Base-by-base conservation (phyloP, 2,329 filamentous ascomycete genomes). In the Fusarium burgessii region DNA sequence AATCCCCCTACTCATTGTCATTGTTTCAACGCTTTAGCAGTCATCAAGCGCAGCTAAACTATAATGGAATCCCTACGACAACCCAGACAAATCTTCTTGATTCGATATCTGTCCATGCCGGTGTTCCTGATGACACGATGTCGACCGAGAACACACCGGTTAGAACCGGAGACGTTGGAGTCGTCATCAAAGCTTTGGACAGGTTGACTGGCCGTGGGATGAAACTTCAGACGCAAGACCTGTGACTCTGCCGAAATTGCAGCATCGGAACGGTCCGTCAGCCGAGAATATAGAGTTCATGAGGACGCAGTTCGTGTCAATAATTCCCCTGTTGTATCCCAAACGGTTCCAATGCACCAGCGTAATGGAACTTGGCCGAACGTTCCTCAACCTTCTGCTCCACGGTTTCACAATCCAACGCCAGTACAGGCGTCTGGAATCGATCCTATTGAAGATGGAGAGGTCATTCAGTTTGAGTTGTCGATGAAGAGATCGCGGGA, bases 381-480 rank as follows among this genome's bases (percentile, higher is more conserved):
- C 20, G 12, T n/a, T 2, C 20, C 2, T 6, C 23, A 4, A 1
- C 32, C 6, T 10, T 36, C 25, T 20, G 17, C 3, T 4, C 14
- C 4, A 15, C 32, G 36, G 9, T 29, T 8, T 11, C 17, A 6
- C 17, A n/a, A 10, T 7, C 12, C 7, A 9, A 14, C 3, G 25
- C 6, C 38, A 10, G 2, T 9, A 45, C 36, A 33, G 29, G 8
- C 23, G 7, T 7, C 15, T 12, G 7, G 25, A n/a, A 12, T 10
- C 6, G 8, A n/a, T 12, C 9, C 2, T 18, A 5, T 6, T n/a
- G 23, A 18, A 45, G 27, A 46, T 4, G 8, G n/a, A 11, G 38
- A n/a, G 0, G 1, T 7, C 0, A n/a, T n/a, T 9, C 7, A 12
- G 12, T 4, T 5, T 14, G n/a, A 33, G n/a, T 4, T 1, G 9